Conservation (phyloP, 108 stramenopile species). For the Phaeodactylum tricornutum region DNA sequence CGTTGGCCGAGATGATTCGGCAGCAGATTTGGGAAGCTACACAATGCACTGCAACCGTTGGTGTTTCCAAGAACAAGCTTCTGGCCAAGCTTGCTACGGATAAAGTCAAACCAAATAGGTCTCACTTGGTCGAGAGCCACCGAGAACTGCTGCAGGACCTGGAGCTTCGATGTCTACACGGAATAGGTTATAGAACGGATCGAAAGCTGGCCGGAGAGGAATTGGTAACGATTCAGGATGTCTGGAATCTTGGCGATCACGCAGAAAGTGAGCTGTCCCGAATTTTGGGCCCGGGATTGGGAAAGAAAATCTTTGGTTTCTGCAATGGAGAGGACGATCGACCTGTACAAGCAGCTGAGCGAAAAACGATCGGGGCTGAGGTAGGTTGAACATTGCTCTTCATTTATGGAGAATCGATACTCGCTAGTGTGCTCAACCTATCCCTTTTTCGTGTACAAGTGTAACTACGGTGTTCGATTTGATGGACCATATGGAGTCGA, state of each 20-base stretch:
- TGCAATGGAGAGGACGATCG: slow-evolving; percentile 82
- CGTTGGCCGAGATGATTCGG: slow-evolving; percentile 41
- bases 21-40: slow-evolving; percentile 61
- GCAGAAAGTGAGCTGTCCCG: slow-evolving; percentile 39
- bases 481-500: slow-evolving; percentile 72
- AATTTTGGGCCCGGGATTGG: slow-evolving; percentile 59
- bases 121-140: slow-evolving; percentile 53
- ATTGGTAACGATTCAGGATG: slow-evolving; percentile 58
- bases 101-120: slow-evolving; percentile 81
- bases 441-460: slow-evolving; percentile 15
- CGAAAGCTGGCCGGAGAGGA: slow-evolving; percentile 44
- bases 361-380: slow-evolving; percentile 92
- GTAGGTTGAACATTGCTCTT: slow-evolving; percentile 10
- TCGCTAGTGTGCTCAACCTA: too few species aligned
- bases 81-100: slow-evolving; percentile 87
- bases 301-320: slow-evolving; percentile 57
- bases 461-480: slow-evolving; percentile 91
- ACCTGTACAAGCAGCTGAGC: slow-evolving; percentile 46
- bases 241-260: slow-evolving; percentile 67
- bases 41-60: slow-evolving; percentile 84
- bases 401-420: neutral
- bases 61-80: slow-evolving; percentile 76
- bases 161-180: slow-evolving; percentile 76
- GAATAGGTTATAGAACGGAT: slow-evolving; percentile 71
- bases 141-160: slow-evolving; percentile 42